These are phyloP conservation scores for Domatiomyces catenatus DNA, from an alignment of 2,329 filamentous ascomycete genomes.

Conservation along the genomic window DNA sequence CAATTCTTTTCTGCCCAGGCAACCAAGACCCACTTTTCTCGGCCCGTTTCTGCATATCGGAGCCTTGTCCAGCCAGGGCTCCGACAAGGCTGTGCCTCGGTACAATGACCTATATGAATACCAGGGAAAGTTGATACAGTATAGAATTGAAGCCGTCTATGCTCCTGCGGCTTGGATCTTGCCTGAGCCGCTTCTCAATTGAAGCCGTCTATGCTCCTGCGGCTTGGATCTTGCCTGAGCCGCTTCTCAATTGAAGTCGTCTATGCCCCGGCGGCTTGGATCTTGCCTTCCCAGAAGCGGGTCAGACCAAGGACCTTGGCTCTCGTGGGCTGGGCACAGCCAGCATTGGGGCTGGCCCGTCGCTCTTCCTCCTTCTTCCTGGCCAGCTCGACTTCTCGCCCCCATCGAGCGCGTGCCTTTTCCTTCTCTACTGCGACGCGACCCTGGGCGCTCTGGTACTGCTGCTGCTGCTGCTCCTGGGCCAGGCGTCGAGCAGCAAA, in stretches of 20 bases:
- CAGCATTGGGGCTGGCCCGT: constrained; percentile 5
- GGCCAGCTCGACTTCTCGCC: constrained; percentile 11
- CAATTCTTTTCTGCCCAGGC: neutral
- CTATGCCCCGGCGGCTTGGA: constrained; percentile 18
- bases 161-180: too few relatives aligned
- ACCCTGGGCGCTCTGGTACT: neutral
- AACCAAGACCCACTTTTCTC: neutral
- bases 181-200: too few relatives aligned
- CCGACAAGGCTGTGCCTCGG: too few relatives aligned
- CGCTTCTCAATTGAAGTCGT: neutral
- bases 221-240: too few relatives aligned
- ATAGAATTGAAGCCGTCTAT: neutral
- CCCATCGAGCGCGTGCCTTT: constrained; percentile 12
- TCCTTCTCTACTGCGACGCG: constrained; percentile 10
- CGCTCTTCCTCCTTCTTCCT: constrained; percentile 9
- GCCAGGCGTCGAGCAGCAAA: constrained; percentile 11
- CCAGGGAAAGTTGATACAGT: neutral
- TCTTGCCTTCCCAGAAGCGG: constrained; percentile 51
- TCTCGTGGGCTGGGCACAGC: constrained; percentile 20
- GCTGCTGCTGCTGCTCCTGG: constrained; percentile 6
- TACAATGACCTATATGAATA: neutral
- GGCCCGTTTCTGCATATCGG: neutral
- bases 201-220: constrained; percentile 6
- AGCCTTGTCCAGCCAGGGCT: neutral
- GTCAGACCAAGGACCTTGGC: constrained; percentile 43